Conservation (phyloP, 306 rosid species). For the Geum urbanum region DNA sequence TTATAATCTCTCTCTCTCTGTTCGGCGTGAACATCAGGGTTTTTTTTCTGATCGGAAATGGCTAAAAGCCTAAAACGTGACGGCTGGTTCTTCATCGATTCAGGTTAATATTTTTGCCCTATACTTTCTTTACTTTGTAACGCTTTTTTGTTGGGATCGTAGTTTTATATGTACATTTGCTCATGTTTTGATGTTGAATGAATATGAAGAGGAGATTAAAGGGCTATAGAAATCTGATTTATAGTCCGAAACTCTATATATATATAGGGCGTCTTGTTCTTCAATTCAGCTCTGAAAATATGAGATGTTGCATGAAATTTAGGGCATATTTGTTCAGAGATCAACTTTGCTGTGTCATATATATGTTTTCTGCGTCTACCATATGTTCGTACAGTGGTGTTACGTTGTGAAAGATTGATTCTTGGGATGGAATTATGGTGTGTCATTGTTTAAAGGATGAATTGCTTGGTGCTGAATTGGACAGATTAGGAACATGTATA, state of each 20-base stretch:
- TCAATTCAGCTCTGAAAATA: no score
- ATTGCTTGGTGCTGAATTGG: background rate
- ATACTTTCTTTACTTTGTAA: no score
- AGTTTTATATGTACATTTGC: background rate
- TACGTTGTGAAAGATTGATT: background rate
- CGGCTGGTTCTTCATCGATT: slow-evolving; percentile 1
- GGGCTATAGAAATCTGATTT: no score
- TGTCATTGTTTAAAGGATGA: background rate
- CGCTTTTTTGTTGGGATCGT: background rate
- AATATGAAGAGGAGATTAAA: background rate
- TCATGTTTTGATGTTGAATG: slow-evolving; percentile 11
- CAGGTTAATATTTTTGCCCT: background rate
- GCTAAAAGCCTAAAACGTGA: background rate
- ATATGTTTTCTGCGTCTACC: no score
- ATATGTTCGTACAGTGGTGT: background rate
- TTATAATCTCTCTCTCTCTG: background rate
- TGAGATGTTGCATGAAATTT: no score
- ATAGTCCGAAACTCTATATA: no score
- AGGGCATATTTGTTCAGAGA: no score
- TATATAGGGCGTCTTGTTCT: no score
- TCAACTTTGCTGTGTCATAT: no score
- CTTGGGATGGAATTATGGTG: background rate
- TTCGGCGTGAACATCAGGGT: slow-evolving; percentile 7
- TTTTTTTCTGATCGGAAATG: slow-evolving; percentile 2
- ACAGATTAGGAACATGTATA: no score